Percentiles rank a stretch among this genome's conserved stretches.
These are phyloP conservation scores for Tilletia caries DNA, from an alignment of 1,284 basidiomycete genomes.

Conservation along the genomic window DNA sequence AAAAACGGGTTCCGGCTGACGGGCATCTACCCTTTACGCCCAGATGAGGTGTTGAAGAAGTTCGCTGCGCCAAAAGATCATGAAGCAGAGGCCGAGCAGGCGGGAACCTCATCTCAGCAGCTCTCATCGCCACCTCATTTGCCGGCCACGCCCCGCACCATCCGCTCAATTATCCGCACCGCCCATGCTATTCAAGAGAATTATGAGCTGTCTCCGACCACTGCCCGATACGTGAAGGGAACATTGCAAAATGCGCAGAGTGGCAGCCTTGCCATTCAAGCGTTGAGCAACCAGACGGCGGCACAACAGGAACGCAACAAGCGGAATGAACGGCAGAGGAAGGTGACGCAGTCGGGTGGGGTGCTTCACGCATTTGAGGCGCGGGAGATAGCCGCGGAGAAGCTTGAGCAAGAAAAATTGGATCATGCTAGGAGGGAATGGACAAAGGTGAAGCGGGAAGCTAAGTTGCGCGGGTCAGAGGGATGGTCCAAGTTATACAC, in stretches of 20 bases:
- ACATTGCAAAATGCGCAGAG: background rate
- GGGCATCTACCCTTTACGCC: background rate
- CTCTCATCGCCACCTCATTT: no score
- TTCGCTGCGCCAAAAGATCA: no score
- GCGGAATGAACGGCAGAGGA: background rate
- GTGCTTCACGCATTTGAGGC: background rate
- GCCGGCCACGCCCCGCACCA: no score
- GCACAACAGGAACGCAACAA: background rate
- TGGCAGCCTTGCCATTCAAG: background rate
- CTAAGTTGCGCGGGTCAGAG: background rate
- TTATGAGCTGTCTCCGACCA: no score
- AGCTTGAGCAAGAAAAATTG: background rate
- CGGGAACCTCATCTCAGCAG: no score
- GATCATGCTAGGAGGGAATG: background rate
- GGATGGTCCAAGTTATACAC: no score
- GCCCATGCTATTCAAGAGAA: no score
- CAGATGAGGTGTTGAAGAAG: background rate
- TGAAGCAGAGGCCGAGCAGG: no score
- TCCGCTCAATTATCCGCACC: no score
- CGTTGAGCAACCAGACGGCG: background rate
- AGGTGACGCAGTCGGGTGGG: background rate
- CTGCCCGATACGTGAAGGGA: background rate
- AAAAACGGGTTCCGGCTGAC: background rate
- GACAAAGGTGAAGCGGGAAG: background rate
- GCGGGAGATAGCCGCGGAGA: background rate